Evolutionary conservation across 73 alveolate genomes (phyloP).

Genomic region (Blepharisma stoltei): DNA sequence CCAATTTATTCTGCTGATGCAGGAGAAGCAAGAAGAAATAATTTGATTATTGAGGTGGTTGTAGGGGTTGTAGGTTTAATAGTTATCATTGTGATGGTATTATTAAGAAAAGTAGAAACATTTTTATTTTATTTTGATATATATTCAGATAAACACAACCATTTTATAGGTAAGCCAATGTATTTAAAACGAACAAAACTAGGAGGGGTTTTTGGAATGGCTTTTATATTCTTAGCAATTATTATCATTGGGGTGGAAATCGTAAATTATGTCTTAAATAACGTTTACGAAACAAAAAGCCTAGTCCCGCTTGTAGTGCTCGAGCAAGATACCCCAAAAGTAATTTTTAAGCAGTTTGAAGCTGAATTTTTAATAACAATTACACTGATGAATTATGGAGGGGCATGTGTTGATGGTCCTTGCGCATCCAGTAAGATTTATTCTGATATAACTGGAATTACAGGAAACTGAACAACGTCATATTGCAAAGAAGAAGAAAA

Average conservation of each 20-base stretch:
- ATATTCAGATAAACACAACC: neutral
- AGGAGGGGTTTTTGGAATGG: neutral
- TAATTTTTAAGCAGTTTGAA: neutral
- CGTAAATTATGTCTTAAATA: neutral
- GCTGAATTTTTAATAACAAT: neutral
- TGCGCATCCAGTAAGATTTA: too few species aligned
- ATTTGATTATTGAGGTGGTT: neutral
- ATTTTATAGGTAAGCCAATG: neutral
- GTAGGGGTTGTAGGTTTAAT: neutral
- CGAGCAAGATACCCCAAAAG: neutral
- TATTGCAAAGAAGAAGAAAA: too few species aligned
- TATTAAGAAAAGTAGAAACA: neutral
- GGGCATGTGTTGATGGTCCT: neutral
- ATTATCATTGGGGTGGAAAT: neutral
- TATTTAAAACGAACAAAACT: neutral
- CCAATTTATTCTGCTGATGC: neutral
- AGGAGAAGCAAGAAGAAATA: neutral
- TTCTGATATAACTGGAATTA: too few species aligned
- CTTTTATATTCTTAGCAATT: neutral
- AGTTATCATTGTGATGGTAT: neutral
- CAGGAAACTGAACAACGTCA: too few species aligned
- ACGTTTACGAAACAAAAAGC: neutral
- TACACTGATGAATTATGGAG: conserved; percentile 7
- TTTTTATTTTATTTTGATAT: neutral
- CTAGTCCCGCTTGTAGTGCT: neutral